A percentile compares a stretch with the other conserved stretches of the same genome.
phyloP scores from a whole-genome alignment of 495 filamentous ascomycete species.

The Amphirosellinia nigrospora region DNA sequence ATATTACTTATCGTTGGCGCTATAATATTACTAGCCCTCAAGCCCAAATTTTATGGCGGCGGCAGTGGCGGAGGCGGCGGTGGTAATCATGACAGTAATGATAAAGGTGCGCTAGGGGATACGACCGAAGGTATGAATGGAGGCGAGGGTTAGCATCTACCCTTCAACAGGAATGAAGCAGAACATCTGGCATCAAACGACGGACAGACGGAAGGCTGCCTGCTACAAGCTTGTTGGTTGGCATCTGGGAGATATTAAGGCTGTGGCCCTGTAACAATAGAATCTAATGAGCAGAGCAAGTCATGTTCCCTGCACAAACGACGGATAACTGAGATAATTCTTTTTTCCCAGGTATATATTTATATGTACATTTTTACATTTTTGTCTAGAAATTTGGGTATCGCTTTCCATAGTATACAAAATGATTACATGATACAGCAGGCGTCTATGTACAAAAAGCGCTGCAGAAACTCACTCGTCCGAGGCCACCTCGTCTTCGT shows the following conservation, averaged over 20 bases:
- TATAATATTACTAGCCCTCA: constrained; percentile 84
- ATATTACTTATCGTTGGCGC: constrained; percentile 80
- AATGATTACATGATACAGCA: not conserved
- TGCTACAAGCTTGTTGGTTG: not conserved
- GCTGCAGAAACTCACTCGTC: not conserved
- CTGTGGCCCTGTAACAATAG: constrained; percentile 25
- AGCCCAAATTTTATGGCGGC: constrained; percentile 66
- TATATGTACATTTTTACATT: not conserved
- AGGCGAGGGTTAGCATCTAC: constrained; percentile 10
- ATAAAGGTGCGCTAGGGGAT: constrained; percentile 3
- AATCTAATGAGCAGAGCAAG: constrained; percentile 23
- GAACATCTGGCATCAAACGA: not conserved
- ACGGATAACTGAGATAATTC: not conserved
- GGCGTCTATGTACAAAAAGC: not conserved
- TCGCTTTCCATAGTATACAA: constrained; percentile 15
- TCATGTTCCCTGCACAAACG: not conserved
- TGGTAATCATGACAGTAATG: not conserved
- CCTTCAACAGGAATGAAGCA: not conserved
- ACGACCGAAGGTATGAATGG: not conserved
- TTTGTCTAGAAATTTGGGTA: constrained; percentile 13
- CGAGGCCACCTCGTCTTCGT: not conserved
- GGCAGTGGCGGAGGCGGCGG: constrained; percentile 18
- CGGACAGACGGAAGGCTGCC: not conserved
- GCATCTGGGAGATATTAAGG: not conserved
- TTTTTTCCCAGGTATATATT: not conserved